Conservation (phyloP, 805 yeast species). For the Spathaspora gorwiae region DNA sequence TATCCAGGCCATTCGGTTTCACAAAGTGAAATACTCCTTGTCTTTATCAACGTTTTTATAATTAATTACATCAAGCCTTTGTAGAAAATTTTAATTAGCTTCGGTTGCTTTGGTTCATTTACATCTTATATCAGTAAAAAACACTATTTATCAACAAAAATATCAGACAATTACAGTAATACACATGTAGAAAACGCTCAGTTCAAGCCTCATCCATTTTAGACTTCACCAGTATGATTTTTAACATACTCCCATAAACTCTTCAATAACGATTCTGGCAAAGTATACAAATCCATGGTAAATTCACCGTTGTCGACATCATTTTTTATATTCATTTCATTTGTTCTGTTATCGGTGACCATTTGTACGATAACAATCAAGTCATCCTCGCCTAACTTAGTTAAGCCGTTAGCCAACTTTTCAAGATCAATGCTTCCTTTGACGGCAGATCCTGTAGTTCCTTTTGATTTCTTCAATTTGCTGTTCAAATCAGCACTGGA, state of each 20-base stretch:
- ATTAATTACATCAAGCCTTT: too few relatives aligned
- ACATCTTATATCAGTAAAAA: too few relatives aligned
- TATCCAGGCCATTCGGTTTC: not conserved
- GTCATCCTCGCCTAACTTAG: conserved; percentile 88
- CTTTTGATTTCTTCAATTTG: conserved; percentile 50
- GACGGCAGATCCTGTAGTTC: conserved; percentile 38
- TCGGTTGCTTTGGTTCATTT: too few relatives aligned
- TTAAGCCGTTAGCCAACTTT: conserved; percentile 82
- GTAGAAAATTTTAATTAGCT: too few relatives aligned
- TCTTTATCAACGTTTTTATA: not conserved
- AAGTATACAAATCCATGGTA: conserved; percentile 89
- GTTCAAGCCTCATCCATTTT: not conserved
- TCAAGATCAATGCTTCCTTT: conserved; percentile 85
- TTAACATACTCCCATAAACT: conserved; percentile 93
- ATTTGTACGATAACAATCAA: conserved; percentile 91
- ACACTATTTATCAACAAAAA: too few relatives aligned
- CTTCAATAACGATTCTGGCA: conserved; percentile 86
- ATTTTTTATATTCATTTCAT: conserved; percentile 92
- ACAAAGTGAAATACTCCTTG: not conserved
- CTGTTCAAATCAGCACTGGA: conserved; percentile 18
- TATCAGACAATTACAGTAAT: too few relatives aligned
- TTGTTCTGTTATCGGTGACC: conserved; percentile 93
- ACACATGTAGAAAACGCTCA: too few relatives aligned
- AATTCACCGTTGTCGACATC: conserved; percentile 97
- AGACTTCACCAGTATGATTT: conserved; percentile 48